phyloP scores from a whole-genome alignment of 768 basidiomycete genomes.

The Lyophyllum shimeji region DNA sequence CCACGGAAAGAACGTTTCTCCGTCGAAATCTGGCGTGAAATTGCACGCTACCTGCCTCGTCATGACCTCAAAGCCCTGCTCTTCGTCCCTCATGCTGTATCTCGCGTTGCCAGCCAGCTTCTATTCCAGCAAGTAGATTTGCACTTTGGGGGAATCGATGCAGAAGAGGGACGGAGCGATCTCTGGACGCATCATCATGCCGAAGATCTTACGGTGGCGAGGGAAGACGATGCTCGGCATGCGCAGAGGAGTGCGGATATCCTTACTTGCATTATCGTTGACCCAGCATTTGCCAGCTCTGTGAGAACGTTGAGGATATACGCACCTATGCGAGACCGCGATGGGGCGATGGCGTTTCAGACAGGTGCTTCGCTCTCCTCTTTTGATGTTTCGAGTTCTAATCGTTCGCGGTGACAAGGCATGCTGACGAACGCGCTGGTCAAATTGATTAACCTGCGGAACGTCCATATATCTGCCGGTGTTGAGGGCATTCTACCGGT shows the following conservation, averaged over 20 bases:
- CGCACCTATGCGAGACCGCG: conserved; percentile 46
- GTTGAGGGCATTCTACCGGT: conserved; percentile 53
- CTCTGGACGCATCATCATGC: conserved; percentile 13
- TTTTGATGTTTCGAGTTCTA: background rate
- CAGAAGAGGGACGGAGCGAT: conserved; percentile 24
- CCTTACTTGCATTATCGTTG: conserved; percentile 62
- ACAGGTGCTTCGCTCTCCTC: conserved; percentile 42
- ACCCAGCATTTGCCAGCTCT: conserved; percentile 55
- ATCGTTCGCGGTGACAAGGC: conserved; percentile 32
- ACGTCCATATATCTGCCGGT: conserved; percentile 60
- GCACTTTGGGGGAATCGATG: conserved; percentile 44
- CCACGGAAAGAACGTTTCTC: conserved; percentile 55
- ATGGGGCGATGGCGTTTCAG: conserved; percentile 60
- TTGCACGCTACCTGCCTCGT: conserved; percentile 59
- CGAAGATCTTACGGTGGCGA: conserved; percentile 13
- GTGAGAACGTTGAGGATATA: conserved; percentile 61
- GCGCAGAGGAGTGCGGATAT: conserved; percentile 72
- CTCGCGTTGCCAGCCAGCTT: conserved; percentile 66
- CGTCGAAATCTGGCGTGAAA: conserved; percentile 70
- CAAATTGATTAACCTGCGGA: conserved; percentile 56
- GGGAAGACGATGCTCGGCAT: conserved; percentile 48
- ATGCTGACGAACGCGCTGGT: conserved; percentile 72
- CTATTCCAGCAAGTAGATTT: conserved; percentile 66
- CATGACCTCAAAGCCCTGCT: conserved; percentile 66
- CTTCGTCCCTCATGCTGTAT: conserved; percentile 63